These are phyloP conservation scores for Leishmania braziliensis DNA, from an alignment of 208 protist species.

Conservation along the genomic window DNA sequence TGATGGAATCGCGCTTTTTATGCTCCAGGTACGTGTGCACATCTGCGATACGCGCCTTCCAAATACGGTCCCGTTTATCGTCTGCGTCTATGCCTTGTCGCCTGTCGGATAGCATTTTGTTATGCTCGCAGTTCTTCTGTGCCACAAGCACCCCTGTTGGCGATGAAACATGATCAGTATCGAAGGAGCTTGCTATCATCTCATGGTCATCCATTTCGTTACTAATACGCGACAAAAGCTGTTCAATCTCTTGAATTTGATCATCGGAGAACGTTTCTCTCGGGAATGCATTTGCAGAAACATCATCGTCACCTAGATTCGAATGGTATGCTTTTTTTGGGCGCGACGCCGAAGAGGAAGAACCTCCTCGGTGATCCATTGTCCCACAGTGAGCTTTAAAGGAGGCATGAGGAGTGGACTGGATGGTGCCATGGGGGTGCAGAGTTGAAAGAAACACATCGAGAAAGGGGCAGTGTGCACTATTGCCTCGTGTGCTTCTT, in stretches of 20 bases:
- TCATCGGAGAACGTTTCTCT: conserved; percentile 15
- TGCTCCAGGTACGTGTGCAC: conserved; percentile 14
- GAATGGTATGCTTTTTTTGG: background rate
- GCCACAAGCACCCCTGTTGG: background rate
- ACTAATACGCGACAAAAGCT: conserved; percentile 20
- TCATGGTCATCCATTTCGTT: background rate
- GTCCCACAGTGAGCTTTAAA: background rate
- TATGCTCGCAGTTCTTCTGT: background rate
- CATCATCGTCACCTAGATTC: background rate
- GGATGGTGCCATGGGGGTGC: background rate
- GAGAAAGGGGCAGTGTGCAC: background rate
- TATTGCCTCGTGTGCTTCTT: background rate
- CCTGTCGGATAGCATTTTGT: background rate
- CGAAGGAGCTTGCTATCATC: background rate
- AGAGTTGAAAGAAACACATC: background rate
- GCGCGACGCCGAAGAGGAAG: background rate
- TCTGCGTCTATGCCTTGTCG: background rate
- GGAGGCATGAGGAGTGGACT: background rate
- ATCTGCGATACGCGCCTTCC: conserved; percentile 22
- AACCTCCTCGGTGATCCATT: background rate
- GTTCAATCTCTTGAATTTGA: conserved; percentile 30
- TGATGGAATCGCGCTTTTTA: conserved; percentile 10
- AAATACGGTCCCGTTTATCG: background rate
- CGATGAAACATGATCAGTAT: background rate
- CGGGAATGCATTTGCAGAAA: background rate